phyloP scores from a whole-genome alignment of 2,329 filamentous ascomycete species.

The Albophoma yamanashiensis region DNA sequence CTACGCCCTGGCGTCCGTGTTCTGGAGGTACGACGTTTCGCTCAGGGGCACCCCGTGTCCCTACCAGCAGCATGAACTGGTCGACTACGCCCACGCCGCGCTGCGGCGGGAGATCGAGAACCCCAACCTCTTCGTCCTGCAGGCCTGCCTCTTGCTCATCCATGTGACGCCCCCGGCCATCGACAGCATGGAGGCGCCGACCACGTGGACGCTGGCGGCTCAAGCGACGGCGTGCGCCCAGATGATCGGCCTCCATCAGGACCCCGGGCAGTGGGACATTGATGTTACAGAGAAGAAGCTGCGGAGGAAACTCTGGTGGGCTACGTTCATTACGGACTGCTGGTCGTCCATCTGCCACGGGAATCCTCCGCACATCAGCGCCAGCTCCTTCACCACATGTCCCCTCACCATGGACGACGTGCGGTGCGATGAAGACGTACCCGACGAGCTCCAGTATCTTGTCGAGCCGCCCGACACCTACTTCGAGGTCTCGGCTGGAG shows the following conservation, averaged over 20 bases:
- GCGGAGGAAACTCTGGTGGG: conserved; percentile 36
- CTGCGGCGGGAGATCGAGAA: conserved; percentile 34
- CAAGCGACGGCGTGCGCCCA: conserved; percentile 33
- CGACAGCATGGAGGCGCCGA: conserved; percentile 34
- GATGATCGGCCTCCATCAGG: conserved; percentile 33
- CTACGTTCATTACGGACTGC: conserved; percentile 27
- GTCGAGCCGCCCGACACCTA: conserved; percentile 20
- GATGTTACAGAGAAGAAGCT: conserved; percentile 29
- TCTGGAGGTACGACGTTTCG: conserved; percentile 25
- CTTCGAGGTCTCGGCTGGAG: conserved; percentile 23
- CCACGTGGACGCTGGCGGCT: conserved; percentile 30
- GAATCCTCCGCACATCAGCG: conserved; percentile 32
- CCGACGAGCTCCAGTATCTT: conserved; percentile 19
- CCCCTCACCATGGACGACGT: conserved; percentile 29
- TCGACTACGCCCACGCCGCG: conserved; percentile 29
- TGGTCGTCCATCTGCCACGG: conserved; percentile 36
- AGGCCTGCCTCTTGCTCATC: conserved; percentile 33
- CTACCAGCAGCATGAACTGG: conserved; percentile 28
- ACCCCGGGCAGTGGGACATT: conserved; percentile 30
- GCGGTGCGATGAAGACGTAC: conserved; percentile 29
- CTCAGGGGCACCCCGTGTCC: conserved; percentile 19
- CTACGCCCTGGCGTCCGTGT: conserved; percentile 31
- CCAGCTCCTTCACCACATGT: conserved; percentile 27
- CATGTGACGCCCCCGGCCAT: conserved; percentile 33
- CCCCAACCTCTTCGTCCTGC: conserved; percentile 33